Base-by-base conservation (phyloP, 1,284 basidiomycete genomes). In the Apiotrichum laibachii region DNA sequence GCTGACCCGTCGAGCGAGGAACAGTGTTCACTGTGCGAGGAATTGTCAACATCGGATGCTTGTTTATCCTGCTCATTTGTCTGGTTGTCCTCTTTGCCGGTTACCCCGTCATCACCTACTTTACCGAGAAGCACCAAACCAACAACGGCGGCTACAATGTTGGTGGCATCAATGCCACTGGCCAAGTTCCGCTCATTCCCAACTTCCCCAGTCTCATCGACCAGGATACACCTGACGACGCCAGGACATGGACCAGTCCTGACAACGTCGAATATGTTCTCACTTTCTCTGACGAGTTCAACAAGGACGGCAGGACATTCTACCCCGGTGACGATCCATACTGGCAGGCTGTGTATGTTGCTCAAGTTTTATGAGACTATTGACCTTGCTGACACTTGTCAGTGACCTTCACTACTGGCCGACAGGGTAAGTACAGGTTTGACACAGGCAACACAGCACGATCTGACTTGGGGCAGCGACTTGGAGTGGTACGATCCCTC, bases 401-500 rank as follows among this genome's bases (percentile, higher is more conserved):
- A 65, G 61, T 16, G 86, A 90, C 69, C 73, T 89, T 26, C 85
- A 88, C 75, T 92, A 92, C 71, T 87, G 89, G 87, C 83, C 72
- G 12, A 76, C 71, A 26, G 71, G 64, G 73, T 73, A 55, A 58
- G 74, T 57, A 11, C 21, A 22, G 12, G 19, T 21, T 31, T 4
- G 26, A 13, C 4, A 2, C 31, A 18, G 7, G 7, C 2, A 13
- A 19, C 42, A 16, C 1, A 19, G 15, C 18, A 7, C 16, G 19
- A 2, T 51, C 59, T 58, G 19, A 56, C 68, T 50, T 7, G 26
- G 26, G 85, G 83, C 2, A 80, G 71, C 18, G 87, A 88, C 72
- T 61, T 84, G 60, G 87, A 90, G 72, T 89, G 87, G 86, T 87
- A 92, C 77, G 88, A 91, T 67, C 93, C 94, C 0, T 83, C 81